Evolutionary conservation across 208 protist species (phyloP).

Genomic region (Crithidia expoeki): DNA sequence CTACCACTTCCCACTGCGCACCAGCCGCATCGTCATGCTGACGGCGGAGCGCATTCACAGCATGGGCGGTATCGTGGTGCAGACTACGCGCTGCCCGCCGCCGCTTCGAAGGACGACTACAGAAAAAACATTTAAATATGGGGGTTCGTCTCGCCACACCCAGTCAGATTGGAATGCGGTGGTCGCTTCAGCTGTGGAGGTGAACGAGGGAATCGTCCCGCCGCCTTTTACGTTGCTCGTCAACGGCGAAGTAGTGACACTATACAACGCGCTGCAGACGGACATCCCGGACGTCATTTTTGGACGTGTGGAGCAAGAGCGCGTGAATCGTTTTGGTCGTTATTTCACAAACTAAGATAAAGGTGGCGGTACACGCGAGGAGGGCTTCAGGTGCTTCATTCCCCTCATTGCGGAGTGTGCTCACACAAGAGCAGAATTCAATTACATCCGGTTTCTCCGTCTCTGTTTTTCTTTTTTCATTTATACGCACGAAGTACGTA

Average conservation of each 20-base stretch:
- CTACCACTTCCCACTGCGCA: constrained; percentile 33
- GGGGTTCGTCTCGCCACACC: too few species aligned
- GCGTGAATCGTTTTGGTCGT: constrained; percentile 23
- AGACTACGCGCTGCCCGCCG: not conserved
- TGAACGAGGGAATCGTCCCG: constrained; percentile 10
- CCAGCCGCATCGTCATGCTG: constrained; percentile 35
- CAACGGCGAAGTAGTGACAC: constrained; percentile 47
- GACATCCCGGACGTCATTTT: constrained; percentile 42
- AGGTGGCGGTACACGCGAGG: too few species aligned
- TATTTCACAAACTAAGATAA: too few species aligned
- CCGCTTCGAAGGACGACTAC: not conserved
- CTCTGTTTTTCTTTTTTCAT: not conserved
- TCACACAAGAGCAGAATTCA: too few species aligned
- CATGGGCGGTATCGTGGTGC: constrained; percentile 26
- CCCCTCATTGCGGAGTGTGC: too few species aligned
- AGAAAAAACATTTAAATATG: too few species aligned
- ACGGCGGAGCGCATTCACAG: constrained; percentile 33
- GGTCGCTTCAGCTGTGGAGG: not conserved
- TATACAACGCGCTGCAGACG: constrained; percentile 69
- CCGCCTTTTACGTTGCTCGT: constrained; percentile 54
- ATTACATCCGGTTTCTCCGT: constrained; percentile 15
- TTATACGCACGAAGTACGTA: not conserved
- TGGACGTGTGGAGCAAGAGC: constrained; percentile 7
- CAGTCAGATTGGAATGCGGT: too few species aligned
- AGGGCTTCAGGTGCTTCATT: too few species aligned